Conservation (phyloP, 495 filamentous ascomycete genomes). For the Penicillium ochrochloron region DNA sequence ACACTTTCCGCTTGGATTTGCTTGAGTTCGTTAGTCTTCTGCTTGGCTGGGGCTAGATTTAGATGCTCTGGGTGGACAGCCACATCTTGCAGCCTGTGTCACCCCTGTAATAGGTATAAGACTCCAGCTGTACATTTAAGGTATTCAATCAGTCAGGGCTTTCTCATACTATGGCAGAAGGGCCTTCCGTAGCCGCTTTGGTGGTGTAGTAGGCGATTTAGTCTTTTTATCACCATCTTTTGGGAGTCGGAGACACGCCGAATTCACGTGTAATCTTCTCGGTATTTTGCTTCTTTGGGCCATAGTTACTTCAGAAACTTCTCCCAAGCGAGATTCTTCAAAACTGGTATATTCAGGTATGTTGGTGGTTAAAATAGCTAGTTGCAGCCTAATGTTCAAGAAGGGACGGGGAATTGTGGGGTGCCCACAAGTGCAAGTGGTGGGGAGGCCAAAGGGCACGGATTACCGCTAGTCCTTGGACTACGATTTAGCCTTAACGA, state of each 20-base stretch:
- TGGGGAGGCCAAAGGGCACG: not conserved
- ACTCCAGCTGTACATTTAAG: not conserved
- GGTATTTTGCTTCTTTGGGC: not conserved
- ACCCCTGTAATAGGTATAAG: not conserved
- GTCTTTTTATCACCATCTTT: not conserved
- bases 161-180: not conserved
- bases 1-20: not conserved
- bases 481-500: not conserved
- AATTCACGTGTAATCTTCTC: not conserved
- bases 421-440: not conserved
- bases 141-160: not conserved
- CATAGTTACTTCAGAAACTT: not conserved
- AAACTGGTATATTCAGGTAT: not conserved
- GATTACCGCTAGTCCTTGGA: not conserved
- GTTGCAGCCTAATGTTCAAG: not conserved
- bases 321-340: slow-evolving; percentile 1
- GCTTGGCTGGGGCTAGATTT: not conserved
- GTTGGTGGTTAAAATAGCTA: slow-evolving; percentile 1
- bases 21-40: not conserved
- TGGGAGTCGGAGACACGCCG: not conserved
- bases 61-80: not conserved
- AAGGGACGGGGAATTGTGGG: not conserved
- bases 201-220: slow-evolving; percentile 1
- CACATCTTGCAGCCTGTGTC: not conserved
- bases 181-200: not conserved